phyloP scores from a whole-genome alignment of 495 filamentous ascomycete species.

The Penicillium egyptiacum region DNA sequence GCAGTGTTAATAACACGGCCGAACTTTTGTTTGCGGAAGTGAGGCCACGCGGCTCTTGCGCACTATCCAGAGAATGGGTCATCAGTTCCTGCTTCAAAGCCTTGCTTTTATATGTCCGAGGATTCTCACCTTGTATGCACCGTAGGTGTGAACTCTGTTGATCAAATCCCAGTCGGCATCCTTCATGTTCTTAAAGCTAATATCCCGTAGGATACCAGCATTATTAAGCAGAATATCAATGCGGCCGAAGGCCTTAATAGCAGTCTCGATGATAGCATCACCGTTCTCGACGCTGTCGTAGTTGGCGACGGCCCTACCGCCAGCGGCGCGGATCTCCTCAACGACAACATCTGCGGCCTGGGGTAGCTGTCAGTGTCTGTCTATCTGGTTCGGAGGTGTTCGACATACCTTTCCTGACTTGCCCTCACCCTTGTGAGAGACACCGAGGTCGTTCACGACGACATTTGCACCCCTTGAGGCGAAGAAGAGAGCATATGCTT shows the following conservation, averaged over 20 bases:
- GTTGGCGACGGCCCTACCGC: conserved; percentile 96
- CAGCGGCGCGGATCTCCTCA: conserved; percentile 85
- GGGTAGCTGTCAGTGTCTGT: conserved; percentile 21
- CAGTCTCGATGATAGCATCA: conserved; percentile 94
- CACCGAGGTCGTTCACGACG: conserved; percentile 95
- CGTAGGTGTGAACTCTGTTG: conserved; percentile 89
- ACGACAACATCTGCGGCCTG: conserved; percentile 95
- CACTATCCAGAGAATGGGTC: conserved; percentile 52
- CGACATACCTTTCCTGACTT: conserved; percentile 71
- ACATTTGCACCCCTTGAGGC: conserved; percentile 90
- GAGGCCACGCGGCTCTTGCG: conserved; percentile 91
- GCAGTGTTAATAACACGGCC: conserved; percentile 95
- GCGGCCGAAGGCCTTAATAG: conserved; percentile 87
- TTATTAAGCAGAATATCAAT: conserved; percentile 98
- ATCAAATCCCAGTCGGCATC: conserved; percentile 96
- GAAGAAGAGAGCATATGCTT: conserved; percentile 91
- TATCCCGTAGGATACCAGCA: conserved; percentile 92
- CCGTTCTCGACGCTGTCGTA: conserved; percentile 97
- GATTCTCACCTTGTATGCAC: conserved; percentile 78
- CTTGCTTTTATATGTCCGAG: not conserved
- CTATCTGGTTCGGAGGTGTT: not conserved
- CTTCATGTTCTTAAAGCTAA: conserved; percentile 99
- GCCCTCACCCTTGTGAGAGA: conserved; percentile 92
- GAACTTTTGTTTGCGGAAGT: conserved; percentile 98
- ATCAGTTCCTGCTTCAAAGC: not conserved